Percentiles rank a stretch among this genome's conserved stretches.
These are phyloP conservation scores for Circinella umbellata DNA, from an alignment of 371 early-diverging fungal genomes.

Conservation along the genomic window DNA sequence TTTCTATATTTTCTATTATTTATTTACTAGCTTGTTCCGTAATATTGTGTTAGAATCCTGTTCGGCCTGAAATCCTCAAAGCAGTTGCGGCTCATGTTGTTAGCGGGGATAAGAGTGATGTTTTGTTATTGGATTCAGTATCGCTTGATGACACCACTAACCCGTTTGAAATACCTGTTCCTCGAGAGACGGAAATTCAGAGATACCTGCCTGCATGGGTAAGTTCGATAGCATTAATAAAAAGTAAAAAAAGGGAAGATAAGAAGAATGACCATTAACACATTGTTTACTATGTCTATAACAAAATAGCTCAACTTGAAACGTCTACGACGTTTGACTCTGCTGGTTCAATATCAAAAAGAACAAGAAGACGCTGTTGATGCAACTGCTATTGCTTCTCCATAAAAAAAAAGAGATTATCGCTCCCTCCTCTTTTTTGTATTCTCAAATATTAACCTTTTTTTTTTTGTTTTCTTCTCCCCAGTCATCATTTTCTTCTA, in stretches of 20 bases:
- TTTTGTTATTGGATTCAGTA: conserved; percentile 85
- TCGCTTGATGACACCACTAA: conserved; percentile 74
- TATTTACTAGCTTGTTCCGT: not conserved
- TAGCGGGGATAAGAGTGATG: conserved; percentile 88
- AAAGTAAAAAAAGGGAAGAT: too few species aligned
- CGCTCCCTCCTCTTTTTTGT: too few species aligned
- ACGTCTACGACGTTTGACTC: conserved; percentile 39
- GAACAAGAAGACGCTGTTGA: conserved; percentile 10
- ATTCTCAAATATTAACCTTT: too few species aligned
- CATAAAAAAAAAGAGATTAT: not conserved
- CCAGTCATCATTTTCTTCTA: too few species aligned
- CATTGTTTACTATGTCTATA: too few species aligned
- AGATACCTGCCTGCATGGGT: conserved; percentile 65
- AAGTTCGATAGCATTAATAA: conserved; percentile 6
- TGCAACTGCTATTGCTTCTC: conserved; percentile 15
- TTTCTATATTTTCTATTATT: not conserved
- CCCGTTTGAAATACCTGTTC: conserved; percentile 64
- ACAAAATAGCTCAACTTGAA: conserved; percentile 36
- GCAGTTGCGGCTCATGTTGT: conserved; percentile 88
- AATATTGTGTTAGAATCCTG: conserved; percentile 62
- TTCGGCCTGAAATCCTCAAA: conserved; percentile 87
- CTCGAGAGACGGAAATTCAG: conserved; percentile 58
- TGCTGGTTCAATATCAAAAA: conserved; percentile 9
- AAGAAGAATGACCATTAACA: too few species aligned
- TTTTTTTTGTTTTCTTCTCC: too few species aligned